Evolutionary conservation across 441 rosid genomes (phyloP).

Genomic region (Pelargonium cotyledonis): DNA sequence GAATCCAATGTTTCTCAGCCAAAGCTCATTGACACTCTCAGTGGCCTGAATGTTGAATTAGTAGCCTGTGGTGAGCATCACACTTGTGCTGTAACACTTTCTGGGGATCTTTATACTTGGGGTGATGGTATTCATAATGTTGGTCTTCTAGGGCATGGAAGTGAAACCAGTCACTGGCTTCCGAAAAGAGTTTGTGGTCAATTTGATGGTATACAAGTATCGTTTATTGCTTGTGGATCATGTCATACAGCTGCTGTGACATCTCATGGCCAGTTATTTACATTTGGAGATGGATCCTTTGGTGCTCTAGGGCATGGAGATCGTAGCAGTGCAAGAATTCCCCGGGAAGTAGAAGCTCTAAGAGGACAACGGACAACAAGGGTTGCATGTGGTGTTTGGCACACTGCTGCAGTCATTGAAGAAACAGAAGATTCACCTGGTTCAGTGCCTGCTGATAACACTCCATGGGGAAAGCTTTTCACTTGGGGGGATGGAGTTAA

Average conservation of each 20-base stretch:
- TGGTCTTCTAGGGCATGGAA: conserved; percentile 96
- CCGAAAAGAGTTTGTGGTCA: conserved; percentile 87
- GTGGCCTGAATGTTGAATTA: conserved; percentile 69
- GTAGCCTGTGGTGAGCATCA: conserved; percentile 95
- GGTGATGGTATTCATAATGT: conserved; percentile 76
- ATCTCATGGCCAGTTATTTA: conserved; percentile 86
- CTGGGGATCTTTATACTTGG: conserved; percentile 95
- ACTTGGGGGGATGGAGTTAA: conserved; percentile 98
- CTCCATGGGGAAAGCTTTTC: conserved; percentile 87
- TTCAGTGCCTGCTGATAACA: conserved; percentile 45
- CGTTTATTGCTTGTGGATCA: conserved; percentile 88
- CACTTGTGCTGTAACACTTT: conserved; percentile 89
- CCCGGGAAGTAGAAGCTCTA: conserved; percentile 93
- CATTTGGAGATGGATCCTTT: conserved; percentile 96
- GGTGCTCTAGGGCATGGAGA: conserved; percentile 95
- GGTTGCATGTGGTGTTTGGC: conserved; percentile 98
- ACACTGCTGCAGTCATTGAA: conserved; percentile 94
- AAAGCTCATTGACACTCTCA: conserved; percentile 73
- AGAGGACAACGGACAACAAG: conserved; percentile 85
- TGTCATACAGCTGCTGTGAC: conserved; percentile 95
- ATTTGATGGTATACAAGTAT: conserved; percentile 86
- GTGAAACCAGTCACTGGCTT: conserved; percentile 86
- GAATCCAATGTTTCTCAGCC: conserved; percentile 82
- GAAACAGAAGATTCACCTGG: conserved; percentile 70
- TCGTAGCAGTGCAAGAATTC: conserved; percentile 57